Evolutionary conservation across 2,329 filamentous ascomycete species (phyloP), one percentile per base, ranked within the genome.

Genomic region (Scolecobasidium constrictum): DNA sequence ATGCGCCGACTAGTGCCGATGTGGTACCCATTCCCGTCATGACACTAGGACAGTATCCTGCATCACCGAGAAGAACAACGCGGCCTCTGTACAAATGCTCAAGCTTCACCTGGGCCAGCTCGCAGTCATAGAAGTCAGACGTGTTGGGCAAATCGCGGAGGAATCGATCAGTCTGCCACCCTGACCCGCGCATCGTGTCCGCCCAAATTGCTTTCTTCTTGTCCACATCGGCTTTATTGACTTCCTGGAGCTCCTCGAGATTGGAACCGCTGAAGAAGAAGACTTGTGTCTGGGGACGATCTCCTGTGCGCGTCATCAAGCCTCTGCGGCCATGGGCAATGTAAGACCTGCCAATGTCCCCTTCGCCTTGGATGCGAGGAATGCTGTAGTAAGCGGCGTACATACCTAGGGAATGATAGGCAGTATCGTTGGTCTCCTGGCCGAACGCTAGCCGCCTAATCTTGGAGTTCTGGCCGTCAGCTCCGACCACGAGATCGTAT

Each of bases 51-150:
- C 56, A 60, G 44, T 58, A 61, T 2, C 53, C 63, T 2, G 63
- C 60, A 46, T 67, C 63, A 4, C 62, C 63, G 2, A 65, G 45
- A 3, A 66, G 48, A 5, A 44, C 60, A 5, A 57, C 50, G n/a
- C 58, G 54, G 5, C 59, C 58, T 15, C 54, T 51, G 1, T 52
- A 53, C 57, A 59, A 64, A 2, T 48, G 40, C 2, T 56, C 47
- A 47, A 66, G 55, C 36, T 57, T 59, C 35, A 66, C 56, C 37
- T 65, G 59, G 4, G 55, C 60, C n/a, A 63, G 51, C 15, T 63
- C 57, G 21, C 66, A 58, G 45, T 61, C 63, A 50, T 71, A 71
- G 48, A 68, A 70, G 43, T 71, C 62, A 0, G 63, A 50, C 0
- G 59, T 51, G 1, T 50, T 52, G 20, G 58, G 50, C 62, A 71